phyloP scores from a whole-genome alignment of 2,329 filamentous ascomycete genomes.

The Cephalotrichum gorgonifer region DNA sequence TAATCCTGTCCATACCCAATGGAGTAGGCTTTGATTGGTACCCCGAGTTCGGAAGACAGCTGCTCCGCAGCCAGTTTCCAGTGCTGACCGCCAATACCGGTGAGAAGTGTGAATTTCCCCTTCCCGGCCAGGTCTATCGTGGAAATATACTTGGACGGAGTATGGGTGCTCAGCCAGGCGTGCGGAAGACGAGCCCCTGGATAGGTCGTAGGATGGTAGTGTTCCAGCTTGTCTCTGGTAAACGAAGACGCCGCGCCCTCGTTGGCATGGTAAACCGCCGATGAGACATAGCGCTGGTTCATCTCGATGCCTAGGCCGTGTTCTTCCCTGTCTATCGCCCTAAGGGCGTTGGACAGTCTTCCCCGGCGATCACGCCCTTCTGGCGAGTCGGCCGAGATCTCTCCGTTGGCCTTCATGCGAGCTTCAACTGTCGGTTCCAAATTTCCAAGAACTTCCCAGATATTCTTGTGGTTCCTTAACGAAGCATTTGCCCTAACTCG shows the following conservation, averaged over 20 bases:
- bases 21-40: conserved; percentile 36
- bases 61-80: conserved; percentile 40
- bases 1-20: conserved; percentile 50
- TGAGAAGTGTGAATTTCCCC: conserved; percentile 37
- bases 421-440: background rate
- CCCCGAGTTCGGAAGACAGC: conserved; percentile 25
- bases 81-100: conserved; percentile 40
- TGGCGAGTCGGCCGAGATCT: conserved; percentile 24
- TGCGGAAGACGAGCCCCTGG: conserved; percentile 52
- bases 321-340: conserved; percentile 35
- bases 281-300: conserved; percentile 42
- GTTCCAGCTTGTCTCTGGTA: conserved; percentile 28
- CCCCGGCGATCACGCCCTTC: conserved; percentile 24
- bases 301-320: conserved; percentile 48
- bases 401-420: conserved; percentile 17
- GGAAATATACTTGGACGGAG: conserved; percentile 34
- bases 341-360: conserved; percentile 20
- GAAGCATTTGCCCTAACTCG: background rate
- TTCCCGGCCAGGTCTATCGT: conserved; percentile 52
- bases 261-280: conserved; percentile 32
- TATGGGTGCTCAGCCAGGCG: conserved; percentile 45
- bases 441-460: background rate
- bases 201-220: conserved; percentile 38
- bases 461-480: background rate
- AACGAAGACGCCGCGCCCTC: conserved; percentile 17